Conservation (phyloP, 2,329 filamentous ascomycete genomes). For the Escovopsis sp. region DNA sequence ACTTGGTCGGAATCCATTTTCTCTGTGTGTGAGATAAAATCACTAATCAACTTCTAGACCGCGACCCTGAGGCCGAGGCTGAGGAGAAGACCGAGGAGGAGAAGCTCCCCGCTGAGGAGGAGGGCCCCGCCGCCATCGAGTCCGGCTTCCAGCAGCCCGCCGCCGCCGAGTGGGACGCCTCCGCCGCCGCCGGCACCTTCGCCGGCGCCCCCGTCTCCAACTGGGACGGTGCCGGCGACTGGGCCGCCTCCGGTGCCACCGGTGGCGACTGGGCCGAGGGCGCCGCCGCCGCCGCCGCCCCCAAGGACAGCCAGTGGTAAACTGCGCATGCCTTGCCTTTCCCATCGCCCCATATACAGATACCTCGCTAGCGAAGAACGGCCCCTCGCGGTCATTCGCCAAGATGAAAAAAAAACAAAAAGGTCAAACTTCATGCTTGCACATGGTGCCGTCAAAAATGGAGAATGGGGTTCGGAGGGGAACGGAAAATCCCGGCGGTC, state of each 20-base stretch:
- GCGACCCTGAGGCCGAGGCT: slow-evolving; percentile 97
- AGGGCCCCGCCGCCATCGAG: slow-evolving; percentile 64
- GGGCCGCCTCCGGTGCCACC: slow-evolving; percentile 51
- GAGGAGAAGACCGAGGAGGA: slow-evolving; percentile 94
- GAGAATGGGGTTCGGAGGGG: slow-evolving; percentile 6
- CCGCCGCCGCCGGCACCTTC: slow-evolving; percentile 39
- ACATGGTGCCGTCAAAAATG: background rate
- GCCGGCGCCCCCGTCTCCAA: slow-evolving; percentile 35
- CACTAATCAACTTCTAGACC: slow-evolving; percentile 40
- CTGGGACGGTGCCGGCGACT: slow-evolving; percentile 44
- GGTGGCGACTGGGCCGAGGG: slow-evolving; percentile 53
- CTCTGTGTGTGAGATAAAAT: no score
- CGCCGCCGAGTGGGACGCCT: slow-evolving; percentile 73
- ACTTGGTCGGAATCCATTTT: no score
- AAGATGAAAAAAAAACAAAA: no score
- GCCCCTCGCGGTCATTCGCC: no score
- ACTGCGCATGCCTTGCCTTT: slow-evolving; percentile 4
- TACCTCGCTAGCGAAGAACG: no score
- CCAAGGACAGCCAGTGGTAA: slow-evolving; percentile 41
- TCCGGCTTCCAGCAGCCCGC: slow-evolving; percentile 53
- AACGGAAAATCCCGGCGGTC: slow-evolving; percentile 3
- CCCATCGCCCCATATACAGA: background rate
- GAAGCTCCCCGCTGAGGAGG: slow-evolving; percentile 81
- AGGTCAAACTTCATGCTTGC: no score
- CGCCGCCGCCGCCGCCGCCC: slow-evolving; percentile 27